Conservation (phyloP, 2,329 filamentous ascomycete species). For the Falciphora oryzae region DNA sequence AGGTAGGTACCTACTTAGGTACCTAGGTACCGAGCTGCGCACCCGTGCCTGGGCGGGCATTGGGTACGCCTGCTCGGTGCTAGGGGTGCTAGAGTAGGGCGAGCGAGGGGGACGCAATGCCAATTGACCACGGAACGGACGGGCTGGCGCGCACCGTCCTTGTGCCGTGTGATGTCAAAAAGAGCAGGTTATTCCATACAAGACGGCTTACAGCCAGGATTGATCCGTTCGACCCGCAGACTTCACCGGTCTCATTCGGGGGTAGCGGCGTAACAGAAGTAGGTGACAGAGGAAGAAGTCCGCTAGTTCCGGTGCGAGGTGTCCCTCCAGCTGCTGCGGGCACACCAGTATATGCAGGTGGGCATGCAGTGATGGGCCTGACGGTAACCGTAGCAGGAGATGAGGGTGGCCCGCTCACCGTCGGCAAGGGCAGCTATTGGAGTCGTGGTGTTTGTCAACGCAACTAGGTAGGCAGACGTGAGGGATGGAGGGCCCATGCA, state of each 20-base stretch:
- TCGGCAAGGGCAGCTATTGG: background rate
- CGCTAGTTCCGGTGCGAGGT: too few species aligned
- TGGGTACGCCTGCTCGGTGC: background rate
- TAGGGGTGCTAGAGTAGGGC: too few species aligned
- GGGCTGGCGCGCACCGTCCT: too few species aligned
- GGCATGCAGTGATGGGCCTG: too few species aligned
- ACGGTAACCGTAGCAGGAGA: too few species aligned
- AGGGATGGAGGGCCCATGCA: background rate
- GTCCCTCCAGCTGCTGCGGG: background rate
- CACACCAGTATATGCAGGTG: too few species aligned
- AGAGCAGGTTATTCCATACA: background rate
- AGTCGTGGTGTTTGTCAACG: background rate
- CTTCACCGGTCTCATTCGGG: background rate
- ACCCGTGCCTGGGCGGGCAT: too few species aligned
- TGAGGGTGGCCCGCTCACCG: background rate
- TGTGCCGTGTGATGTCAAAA: background rate
- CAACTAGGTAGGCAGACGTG: background rate
- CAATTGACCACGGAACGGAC: too few species aligned
- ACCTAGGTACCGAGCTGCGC: too few species aligned
- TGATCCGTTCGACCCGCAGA: background rate
- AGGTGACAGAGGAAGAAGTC: too few species aligned
- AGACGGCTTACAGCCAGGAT: background rate
- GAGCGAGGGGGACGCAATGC: background rate
- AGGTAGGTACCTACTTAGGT: too few species aligned
- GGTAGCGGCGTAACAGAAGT: too few species aligned